These are phyloP conservation scores for Colletotrichum limetticola DNA, from an alignment of 2,329 filamentous ascomycete species.

Conservation along the genomic window DNA sequence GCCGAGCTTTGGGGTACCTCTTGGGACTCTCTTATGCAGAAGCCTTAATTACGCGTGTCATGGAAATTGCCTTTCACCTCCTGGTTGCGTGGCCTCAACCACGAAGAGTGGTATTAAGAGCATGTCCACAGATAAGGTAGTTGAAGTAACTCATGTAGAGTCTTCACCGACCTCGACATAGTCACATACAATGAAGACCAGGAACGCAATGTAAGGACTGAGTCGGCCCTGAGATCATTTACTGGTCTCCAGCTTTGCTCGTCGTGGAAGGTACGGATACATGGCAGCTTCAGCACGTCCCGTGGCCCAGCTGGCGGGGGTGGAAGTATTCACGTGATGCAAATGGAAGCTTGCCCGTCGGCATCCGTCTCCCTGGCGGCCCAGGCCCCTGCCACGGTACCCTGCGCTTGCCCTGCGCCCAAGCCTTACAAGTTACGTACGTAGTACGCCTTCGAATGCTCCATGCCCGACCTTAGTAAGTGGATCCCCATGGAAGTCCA, in stretches of 20 bases:
- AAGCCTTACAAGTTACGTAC: conserved; percentile 4
- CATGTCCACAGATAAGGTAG: neutral
- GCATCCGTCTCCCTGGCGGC: neutral
- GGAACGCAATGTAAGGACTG: too few relatives aligned
- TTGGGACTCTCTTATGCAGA: neutral
- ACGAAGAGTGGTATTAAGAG: neutral
- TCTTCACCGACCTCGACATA: neutral
- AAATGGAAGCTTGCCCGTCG: neutral
- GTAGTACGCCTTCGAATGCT: neutral
- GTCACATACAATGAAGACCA: neutral
- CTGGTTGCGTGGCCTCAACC: too few relatives aligned
- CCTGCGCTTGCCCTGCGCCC: neutral
- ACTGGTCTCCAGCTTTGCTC: neutral
- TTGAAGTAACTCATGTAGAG: neutral
- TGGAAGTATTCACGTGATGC: neutral
- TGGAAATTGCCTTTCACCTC: neutral
- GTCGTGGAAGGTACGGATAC: too few relatives aligned
- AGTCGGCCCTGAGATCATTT: neutral
- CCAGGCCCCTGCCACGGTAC: neutral
- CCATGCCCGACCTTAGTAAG: conserved; percentile 1
- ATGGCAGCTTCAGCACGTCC: too few relatives aligned
- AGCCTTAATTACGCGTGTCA: neutral
- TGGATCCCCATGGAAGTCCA: neutral
- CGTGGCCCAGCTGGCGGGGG: neutral
- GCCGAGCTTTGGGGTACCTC: neutral